A percentile compares a stretch with the other conserved stretches of the same genome.
These are phyloP conservation scores for Crucibulum parvulum DNA, from an alignment of 1,284 basidiomycete genomes.

Conservation along the genomic window DNA sequence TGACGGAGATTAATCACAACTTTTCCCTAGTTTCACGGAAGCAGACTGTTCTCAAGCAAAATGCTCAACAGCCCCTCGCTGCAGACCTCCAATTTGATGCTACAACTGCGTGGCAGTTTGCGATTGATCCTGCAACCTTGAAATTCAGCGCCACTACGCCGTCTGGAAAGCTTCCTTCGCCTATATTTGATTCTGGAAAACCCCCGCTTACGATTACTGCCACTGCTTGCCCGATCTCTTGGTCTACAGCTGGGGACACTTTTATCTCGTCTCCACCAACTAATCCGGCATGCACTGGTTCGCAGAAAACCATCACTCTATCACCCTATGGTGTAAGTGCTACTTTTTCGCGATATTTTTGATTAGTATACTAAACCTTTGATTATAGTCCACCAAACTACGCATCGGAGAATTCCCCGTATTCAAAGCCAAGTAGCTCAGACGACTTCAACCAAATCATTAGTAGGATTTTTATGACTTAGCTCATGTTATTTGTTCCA, in stretches of 20 bases:
- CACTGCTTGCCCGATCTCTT: constrained; percentile 56
- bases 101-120: constrained; percentile 57
- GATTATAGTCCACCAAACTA: constrained; percentile 54
- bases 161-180: constrained; percentile 51
- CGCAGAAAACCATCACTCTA: constrained; percentile 51
- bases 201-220: constrained; percentile 59
- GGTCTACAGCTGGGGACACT: constrained; percentile 54
- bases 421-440: constrained; percentile 17
- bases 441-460: background rate
- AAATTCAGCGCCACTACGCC: constrained; percentile 48
- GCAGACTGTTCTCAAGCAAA: constrained; percentile 49
- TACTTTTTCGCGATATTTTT: background rate
- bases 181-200: constrained; percentile 59
- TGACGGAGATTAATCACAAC: background rate
- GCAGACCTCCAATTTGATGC: constrained; percentile 61
- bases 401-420: constrained; percentile 63
- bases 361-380: background rate
- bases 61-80: constrained; percentile 54
- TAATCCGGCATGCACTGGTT: constrained; percentile 51
- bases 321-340: constrained; percentile 60
- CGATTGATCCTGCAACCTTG: constrained; percentile 61
- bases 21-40: constrained; percentile 40
- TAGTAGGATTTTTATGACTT: background rate
- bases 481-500: background rate
- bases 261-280: constrained; percentile 58